phyloP scores from a whole-genome alignment of 306 rosid species.

The Phaseolus lunatus region DNA sequence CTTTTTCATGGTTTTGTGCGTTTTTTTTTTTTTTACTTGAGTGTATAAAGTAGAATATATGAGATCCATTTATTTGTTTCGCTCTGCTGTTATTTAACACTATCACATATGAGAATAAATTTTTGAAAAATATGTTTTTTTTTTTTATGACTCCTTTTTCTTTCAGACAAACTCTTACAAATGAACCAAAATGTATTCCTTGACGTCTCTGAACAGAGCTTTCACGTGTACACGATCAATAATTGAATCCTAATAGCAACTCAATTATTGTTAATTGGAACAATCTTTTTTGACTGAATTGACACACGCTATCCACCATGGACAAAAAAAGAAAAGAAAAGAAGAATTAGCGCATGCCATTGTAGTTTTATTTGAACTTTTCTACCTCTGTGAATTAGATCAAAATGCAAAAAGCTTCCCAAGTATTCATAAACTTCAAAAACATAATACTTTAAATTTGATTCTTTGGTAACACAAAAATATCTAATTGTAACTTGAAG shows the following conservation, averaged over 20 bases:
- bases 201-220: background rate
- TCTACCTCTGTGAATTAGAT: background rate
- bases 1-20: background rate
- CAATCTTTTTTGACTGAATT: background rate
- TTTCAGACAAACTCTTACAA: background rate
- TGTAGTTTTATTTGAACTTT: background rate
- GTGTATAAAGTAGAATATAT: background rate
- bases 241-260: background rate
- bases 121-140: background rate
- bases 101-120: background rate
- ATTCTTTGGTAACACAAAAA: background rate
- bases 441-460: too few relatives aligned
- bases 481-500: too few relatives aligned
- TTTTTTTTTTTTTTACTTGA: background rate
- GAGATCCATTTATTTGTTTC: background rate
- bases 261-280: background rate
- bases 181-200: background rate
- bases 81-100: background rate
- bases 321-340: background rate
- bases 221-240: background rate
- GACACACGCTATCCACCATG: background rate
- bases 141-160: background rate
- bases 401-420: background rate
- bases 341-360: background rate
- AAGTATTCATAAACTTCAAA: too few relatives aligned